Base-by-base conservation (phyloP, 2,329 filamentous ascomycete species). In the Juglanconis sp. region DNA sequence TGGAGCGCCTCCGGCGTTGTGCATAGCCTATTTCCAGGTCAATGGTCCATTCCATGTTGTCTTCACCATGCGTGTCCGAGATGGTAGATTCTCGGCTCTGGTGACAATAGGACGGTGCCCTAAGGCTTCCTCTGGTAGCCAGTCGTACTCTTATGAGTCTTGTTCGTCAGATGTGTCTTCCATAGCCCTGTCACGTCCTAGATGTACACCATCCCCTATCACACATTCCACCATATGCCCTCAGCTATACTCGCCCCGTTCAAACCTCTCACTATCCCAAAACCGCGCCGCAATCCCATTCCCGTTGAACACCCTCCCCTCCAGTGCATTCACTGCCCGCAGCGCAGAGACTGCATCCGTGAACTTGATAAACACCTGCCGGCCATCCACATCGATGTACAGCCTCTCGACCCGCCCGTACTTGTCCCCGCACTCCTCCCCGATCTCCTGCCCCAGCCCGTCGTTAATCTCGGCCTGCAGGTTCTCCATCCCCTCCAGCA, bases 291-390 rank as follows among this genome's bases (percentile, higher is more conserved):
- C 78, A 60, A 98, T 96, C 10, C 82, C 80, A 71, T 96, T 96
- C 4, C 91, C 93, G 65, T 92, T 93, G 73, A 98, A 98, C 15
- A 92, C 83, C 56, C 92, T 87, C 15, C 92, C 92, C 69, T 96
- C 87, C 46, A 96, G 84, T 10, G 92, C 92, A 71, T 95, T 96
- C 54, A 98, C 91, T 55, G 94, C 94, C 88, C 93, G 59, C 60
- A 98, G 76, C 13, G 92, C 95, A 50, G 90, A 95, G 57, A 98
- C 79, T 68, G 88, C 85, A 66, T 89, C 90, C 2, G 91, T 94
- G 71, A 98, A 99, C 72, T 96, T 91, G 73, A 99, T 92, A 73
- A 96, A 98, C 4, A 99, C 95, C 56, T 87, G 85, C 11, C 79
- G 75, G 53, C 79, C 79, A 65, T 82, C 77, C 49, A 86, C 79